Conservation (phyloP, 1,139 yeast species). For the Debaryomyces sp. region DNA sequence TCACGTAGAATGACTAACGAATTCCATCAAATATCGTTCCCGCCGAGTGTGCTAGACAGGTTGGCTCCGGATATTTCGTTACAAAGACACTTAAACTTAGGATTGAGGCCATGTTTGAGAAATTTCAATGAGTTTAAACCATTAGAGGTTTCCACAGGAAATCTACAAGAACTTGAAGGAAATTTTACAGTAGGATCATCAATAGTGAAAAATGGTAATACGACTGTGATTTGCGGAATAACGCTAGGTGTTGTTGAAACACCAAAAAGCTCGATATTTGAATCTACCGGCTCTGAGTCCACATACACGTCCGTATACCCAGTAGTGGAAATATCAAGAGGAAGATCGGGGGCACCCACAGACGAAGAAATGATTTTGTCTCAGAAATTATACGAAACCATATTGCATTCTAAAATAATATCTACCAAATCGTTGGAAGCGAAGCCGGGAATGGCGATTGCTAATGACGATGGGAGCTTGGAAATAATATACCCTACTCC, state of each 20-base stretch:
- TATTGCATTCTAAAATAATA: conserved; percentile 58
- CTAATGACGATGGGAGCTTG: conserved; percentile 37
- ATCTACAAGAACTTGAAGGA: conserved; percentile 28
- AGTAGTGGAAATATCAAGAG: conserved; percentile 78
- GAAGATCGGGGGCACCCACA: conserved; percentile 79
- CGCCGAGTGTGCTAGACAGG: conserved; percentile 81
- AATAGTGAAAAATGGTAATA: conserved; percentile 71
- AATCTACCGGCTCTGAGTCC: conserved; percentile 26
- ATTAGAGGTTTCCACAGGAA: conserved; percentile 37
- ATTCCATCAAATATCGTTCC: conserved; percentile 55
- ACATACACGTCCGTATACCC: conserved; percentile 63
- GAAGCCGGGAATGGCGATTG: conserved; percentile 54
- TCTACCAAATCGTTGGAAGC: conserved; percentile 49
- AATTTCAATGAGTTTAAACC: conserved; percentile 72
- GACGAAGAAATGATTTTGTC: conserved; percentile 87
- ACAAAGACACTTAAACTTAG: conserved; percentile 73
- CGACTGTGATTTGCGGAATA: conserved; percentile 74
- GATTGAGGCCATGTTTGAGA: conserved; percentile 74
- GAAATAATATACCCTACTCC: conserved; percentile 44
- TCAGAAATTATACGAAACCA: conserved; percentile 63
- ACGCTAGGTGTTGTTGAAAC: conserved; percentile 70
- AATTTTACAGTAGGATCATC: conserved; percentile 68
- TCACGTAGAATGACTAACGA: conserved; percentile 14
- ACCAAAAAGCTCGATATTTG: conserved; percentile 30
- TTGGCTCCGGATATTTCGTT: conserved; percentile 85